Evolutionary conservation across 1,284 basidiomycete genomes (phyloP).

Genomic region (Marasmius sp.): DNA sequence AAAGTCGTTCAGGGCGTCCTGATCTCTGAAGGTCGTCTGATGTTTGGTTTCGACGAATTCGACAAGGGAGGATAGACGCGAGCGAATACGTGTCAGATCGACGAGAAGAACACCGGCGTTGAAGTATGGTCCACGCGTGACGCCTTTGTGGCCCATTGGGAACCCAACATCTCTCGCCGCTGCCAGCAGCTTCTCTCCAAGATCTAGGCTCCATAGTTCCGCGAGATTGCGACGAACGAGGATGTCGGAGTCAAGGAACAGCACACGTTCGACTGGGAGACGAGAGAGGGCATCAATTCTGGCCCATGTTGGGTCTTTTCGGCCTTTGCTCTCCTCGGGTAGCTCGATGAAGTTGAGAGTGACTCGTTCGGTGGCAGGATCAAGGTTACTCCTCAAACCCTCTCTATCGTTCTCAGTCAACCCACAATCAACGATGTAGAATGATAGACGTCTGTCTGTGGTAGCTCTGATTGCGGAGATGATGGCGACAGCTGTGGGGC

Average conservation of each 20-base stretch:
- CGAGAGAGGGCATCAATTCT: conserved; percentile 47
- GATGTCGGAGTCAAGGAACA: conserved; percentile 57
- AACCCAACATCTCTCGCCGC: conserved; percentile 51
- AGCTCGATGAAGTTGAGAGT: conserved; percentile 44
- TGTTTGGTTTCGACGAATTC: conserved; percentile 25
- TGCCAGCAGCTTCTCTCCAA: conserved; percentile 39
- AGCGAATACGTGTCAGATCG: conserved; percentile 43
- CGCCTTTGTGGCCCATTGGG: conserved; percentile 43
- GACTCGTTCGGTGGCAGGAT: conserved; percentile 20
- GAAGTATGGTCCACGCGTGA: conserved; percentile 42
- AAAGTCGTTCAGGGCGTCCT: conserved; percentile 51
- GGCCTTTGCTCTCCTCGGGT: conserved; percentile 29
- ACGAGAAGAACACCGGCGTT: conserved; percentile 57
- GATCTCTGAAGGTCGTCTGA: conserved; percentile 39
- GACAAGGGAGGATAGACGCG: conserved; percentile 24
- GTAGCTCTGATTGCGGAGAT: conserved; percentile 39
- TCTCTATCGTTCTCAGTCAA: conserved; percentile 35
- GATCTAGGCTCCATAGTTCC: conserved; percentile 46
- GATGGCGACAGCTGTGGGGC: conserved; percentile 49
- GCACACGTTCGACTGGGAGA: conserved; percentile 49
- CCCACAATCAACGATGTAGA: conserved; percentile 52
- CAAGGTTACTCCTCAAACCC: conserved; percentile 34
- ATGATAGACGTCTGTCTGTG: conserved; percentile 36
- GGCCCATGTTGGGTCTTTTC: conserved; percentile 41
- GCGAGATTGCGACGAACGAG: conserved; percentile 42